Conservation (phyloP, 2,329 filamentous ascomycete genomes). For the Xylariaceae sp. region DNA sequence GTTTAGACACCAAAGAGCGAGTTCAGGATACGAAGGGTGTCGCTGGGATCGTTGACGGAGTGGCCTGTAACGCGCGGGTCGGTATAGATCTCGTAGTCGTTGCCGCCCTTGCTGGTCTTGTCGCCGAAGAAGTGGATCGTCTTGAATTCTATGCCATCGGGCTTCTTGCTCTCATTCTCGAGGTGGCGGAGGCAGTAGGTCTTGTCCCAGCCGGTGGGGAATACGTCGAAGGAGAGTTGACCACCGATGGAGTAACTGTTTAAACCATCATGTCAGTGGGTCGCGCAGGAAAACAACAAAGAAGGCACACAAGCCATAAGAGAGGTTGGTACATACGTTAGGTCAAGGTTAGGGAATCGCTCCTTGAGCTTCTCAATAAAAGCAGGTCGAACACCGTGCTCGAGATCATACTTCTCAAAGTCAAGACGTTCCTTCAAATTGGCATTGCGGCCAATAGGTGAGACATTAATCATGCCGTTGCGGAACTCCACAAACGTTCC, state of each 20-base stretch:
- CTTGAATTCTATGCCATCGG: slow-evolving; percentile 69
- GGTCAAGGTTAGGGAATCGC: slow-evolving; percentile 73
- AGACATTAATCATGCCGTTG: slow-evolving; percentile 87
- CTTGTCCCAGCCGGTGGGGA: slow-evolving; percentile 97
- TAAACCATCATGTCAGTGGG: neutral
- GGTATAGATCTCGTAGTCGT: slow-evolving; percentile 90
- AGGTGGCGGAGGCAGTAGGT: slow-evolving; percentile 90
- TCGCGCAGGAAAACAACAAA: neutral
- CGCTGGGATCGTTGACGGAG: slow-evolving; percentile 71
- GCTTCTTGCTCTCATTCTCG: slow-evolving; percentile 67
- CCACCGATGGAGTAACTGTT: slow-evolving; percentile 85
- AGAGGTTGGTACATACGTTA: slow-evolving; percentile 59
- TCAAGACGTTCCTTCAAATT: slow-evolving; percentile 71
- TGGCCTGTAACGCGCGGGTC: slow-evolving; percentile 82
- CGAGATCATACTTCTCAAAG: slow-evolving; percentile 75
- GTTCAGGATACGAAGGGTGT: slow-evolving; percentile 74
- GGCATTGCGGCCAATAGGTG: slow-evolving; percentile 81
- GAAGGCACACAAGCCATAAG: slow-evolving; percentile 1
- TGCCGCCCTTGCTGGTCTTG: slow-evolving; percentile 86
- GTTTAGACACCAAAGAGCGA: slow-evolving; percentile 66
- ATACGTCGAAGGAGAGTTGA: slow-evolving; percentile 97
- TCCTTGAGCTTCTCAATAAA: slow-evolving; percentile 74
- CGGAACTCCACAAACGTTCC: slow-evolving; percentile 85
- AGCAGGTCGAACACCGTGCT: slow-evolving; percentile 67
- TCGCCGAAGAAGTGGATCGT: slow-evolving; percentile 98